phyloP scores from a whole-genome alignment of 2,329 filamentous ascomycete species.

The Hymenoscyphus scutula region DNA sequence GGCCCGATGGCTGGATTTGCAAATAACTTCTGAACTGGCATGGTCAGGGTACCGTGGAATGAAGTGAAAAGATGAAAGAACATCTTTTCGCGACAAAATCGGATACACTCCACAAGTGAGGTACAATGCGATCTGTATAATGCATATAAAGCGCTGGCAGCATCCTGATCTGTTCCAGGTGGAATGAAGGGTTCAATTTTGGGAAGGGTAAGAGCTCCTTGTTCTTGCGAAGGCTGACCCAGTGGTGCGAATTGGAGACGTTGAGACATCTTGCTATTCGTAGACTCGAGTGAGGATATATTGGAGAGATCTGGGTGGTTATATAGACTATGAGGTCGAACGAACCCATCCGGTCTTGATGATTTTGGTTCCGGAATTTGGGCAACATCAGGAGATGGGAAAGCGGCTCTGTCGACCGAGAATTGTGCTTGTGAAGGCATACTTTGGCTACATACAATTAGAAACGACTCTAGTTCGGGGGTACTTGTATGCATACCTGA shows the following conservation, averaged over 20 bases:
- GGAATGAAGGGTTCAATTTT: constrained; percentile 80
- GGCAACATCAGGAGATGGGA: constrained; percentile 42
- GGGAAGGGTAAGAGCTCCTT: constrained; percentile 77
- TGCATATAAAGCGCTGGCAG: constrained; percentile 79
- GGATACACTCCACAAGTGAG: constrained; percentile 89
- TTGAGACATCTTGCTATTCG: constrained; percentile 56
- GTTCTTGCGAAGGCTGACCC: constrained; percentile 56
- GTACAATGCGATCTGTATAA: constrained; percentile 94
- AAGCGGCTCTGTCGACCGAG: constrained; percentile 36
- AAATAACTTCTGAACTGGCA: constrained; percentile 92
- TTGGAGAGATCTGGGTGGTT: constrained; percentile 55
- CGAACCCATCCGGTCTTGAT: constrained; percentile 35
- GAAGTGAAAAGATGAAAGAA: constrained; percentile 94
- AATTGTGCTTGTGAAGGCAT: constrained; percentile 31
- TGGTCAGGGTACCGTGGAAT: constrained; percentile 93
- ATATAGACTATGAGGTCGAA: constrained; percentile 52
- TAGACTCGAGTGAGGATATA: constrained; percentile 58
- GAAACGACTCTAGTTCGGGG: constrained; percentile 9
- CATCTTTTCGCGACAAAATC: constrained; percentile 94
- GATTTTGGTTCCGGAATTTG: constrained; percentile 36
- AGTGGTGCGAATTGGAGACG: constrained; percentile 60
- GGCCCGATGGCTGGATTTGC: constrained; percentile 75
- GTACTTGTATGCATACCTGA: constrained; percentile 44
- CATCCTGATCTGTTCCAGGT: constrained; percentile 77
- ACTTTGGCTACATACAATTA: constrained; percentile 29